A percentile compares a stretch with the other conserved stretches of the same genome.
Conservation (phyloP, 2,329 filamentous ascomycete species). For the Xylaria digitata region DNA sequence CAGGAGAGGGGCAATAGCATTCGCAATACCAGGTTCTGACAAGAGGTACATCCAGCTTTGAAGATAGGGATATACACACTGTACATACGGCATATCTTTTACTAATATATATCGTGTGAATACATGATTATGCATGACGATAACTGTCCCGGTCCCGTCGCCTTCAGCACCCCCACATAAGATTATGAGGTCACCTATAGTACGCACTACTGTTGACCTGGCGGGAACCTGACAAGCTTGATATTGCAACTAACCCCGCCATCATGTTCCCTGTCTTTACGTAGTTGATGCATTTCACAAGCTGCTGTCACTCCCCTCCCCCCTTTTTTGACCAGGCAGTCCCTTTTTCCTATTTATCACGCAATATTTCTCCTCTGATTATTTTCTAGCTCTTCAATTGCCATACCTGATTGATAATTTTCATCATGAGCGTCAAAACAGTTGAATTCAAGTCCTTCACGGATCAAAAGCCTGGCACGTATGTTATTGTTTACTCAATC, state of each 20-base stretch:
- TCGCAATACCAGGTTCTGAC: too few species aligned
- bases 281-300: constrained; percentile 36
- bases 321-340: not conserved
- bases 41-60: too few species aligned
- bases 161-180: constrained; percentile 33
- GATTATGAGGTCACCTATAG: constrained; percentile 42
- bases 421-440: constrained; percentile 75
- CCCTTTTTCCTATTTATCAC: constrained; percentile 26
- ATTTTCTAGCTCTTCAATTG: constrained; percentile 14
- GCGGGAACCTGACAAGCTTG: constrained; percentile 28
- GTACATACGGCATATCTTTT: not conserved
- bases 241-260: constrained; percentile 34
- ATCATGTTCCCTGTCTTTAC: constrained; percentile 31
- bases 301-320: constrained; percentile 20
- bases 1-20: constrained; percentile 20
- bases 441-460: constrained; percentile 87
- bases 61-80: not conserved
- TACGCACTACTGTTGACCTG: not conserved
- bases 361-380: constrained; percentile 1
- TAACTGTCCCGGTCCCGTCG: constrained; percentile 8
- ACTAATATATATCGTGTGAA: not conserved
- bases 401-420: not conserved
- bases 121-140: not conserved
- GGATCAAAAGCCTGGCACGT: constrained; percentile 99
- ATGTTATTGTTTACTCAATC: constrained; percentile 62